phyloP scores from a whole-genome alignment of 1,139 yeast genomes.

The Sugiyamaella castrensis region DNA sequence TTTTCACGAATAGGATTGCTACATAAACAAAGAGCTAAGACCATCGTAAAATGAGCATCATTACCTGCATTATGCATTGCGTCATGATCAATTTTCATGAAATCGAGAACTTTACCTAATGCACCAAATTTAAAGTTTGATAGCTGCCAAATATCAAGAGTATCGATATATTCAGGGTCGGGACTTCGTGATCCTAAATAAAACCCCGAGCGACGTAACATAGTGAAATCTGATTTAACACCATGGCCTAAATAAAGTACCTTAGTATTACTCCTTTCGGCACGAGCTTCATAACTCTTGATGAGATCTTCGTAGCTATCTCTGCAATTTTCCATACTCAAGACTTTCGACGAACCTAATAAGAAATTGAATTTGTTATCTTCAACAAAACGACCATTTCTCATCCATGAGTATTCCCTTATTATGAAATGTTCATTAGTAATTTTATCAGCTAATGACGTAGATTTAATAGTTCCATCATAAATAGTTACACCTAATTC shows the following conservation, averaged over 20 bases:
- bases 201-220: constrained; percentile 51
- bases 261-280: constrained; percentile 19
- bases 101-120: constrained; percentile 50
- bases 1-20: constrained; percentile 7
- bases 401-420: constrained; percentile 45
- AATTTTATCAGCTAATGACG: constrained; percentile 37
- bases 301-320: constrained; percentile 16
- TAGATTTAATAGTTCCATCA: constrained; percentile 35
- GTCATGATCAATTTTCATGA: constrained; percentile 57
- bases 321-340: constrained; percentile 22
- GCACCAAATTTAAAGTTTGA: constrained; percentile 48
- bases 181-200: constrained; percentile 28
- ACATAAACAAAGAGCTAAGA: constrained; percentile 47
- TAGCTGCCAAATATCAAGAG: constrained; percentile 54
- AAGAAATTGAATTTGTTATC: constrained; percentile 57
- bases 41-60: constrained; percentile 68
- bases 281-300: constrained; percentile 14
- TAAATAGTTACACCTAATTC: constrained; percentile 68
- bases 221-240: constrained; percentile 56
- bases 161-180: constrained; percentile 37
- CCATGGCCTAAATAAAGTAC: constrained; percentile 66
- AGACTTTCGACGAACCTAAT: constrained; percentile 42
- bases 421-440: constrained; percentile 57
- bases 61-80: constrained; percentile 80
- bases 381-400: constrained; percentile 61